Evolutionary conservation across 495 filamentous ascomycete species (phyloP).

Genomic region (Cercophora samala): DNA sequence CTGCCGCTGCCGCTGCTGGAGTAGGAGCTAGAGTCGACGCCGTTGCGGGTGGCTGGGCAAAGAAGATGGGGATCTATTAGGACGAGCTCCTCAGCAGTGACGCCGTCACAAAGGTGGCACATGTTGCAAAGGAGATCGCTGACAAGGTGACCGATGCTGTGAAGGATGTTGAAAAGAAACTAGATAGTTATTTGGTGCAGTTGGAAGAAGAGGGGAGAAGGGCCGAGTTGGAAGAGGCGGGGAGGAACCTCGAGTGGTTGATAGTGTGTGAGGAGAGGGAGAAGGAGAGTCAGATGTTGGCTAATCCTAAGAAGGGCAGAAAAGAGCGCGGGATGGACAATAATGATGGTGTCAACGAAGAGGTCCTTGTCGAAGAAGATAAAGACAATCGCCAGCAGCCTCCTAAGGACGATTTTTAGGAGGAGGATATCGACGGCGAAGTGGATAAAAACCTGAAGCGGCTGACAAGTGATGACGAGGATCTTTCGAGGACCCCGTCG

Average conservation of each 20-base stretch:
- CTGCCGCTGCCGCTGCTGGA: background rate
- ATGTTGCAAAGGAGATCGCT: too few species aligned
- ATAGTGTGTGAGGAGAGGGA: background rate
- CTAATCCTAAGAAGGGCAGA: background rate
- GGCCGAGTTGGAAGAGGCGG: background rate
- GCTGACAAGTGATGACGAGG: too few species aligned
- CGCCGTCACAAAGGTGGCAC: background rate
- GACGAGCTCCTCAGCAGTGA: conserved; percentile 1
- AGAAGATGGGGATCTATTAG: conserved; percentile 73
- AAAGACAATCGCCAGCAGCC: too few species aligned
- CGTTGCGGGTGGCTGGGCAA: conserved; percentile 59
- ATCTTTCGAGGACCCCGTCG: too few species aligned
- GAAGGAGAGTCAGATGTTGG: background rate
- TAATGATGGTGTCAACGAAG: background rate
- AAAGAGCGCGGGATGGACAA: too few species aligned
- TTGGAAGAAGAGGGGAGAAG: background rate
- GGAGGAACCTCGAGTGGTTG: background rate
- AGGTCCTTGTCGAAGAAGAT: too few species aligned
- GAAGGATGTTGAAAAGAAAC: background rate
- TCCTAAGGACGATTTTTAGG: background rate
- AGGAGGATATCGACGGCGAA: background rate
- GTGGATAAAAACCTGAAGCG: too few species aligned
- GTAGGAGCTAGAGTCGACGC: conserved; percentile 28
- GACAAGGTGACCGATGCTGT: background rate
- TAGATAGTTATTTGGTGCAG: background rate